Percentiles rank a stretch among this genome's conserved stretches.
Conservation (phyloP, 805 yeast species). For the Candida maesae region DNA sequence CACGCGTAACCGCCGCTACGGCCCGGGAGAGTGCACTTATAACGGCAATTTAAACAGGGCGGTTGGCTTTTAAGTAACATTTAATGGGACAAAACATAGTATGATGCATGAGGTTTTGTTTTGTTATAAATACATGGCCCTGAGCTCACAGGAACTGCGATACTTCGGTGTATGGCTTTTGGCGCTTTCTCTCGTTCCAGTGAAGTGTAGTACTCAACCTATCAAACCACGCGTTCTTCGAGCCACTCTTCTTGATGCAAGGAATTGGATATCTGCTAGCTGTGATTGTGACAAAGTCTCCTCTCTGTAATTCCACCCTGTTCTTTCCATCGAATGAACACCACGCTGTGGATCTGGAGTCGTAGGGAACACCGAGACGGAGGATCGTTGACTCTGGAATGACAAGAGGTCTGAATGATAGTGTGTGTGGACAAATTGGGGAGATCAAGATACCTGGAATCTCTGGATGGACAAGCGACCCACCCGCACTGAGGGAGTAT, state of each 20-base stretch:
- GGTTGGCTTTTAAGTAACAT: too few relatives aligned
- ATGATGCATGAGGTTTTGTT: not conserved
- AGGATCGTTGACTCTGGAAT: conserved; percentile 39
- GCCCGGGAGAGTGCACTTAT: too few relatives aligned
- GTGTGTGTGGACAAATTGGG: conserved; percentile 52
- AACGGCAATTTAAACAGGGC: too few relatives aligned
- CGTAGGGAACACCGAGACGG: conserved; percentile 32
- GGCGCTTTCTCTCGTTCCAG: conserved; percentile 34
- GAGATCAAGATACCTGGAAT: conserved; percentile 54
- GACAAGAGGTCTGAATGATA: conserved; percentile 49
- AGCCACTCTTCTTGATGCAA: conserved; percentile 23
- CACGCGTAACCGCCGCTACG: too few relatives aligned
- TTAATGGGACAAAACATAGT: not conserved
- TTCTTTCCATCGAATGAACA: conserved; percentile 35
- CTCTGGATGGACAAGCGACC: conserved; percentile 50
- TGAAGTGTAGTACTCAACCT: conserved; percentile 32
- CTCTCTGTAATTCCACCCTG: conserved; percentile 29
- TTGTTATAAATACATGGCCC: too few relatives aligned
- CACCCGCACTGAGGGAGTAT: conserved; percentile 51
- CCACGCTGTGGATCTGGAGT: conserved; percentile 33
- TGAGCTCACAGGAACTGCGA: too few relatives aligned
- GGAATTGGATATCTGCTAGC: conserved; percentile 33
- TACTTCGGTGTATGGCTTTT: conserved; percentile 27
- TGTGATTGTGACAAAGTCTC: conserved; percentile 33
- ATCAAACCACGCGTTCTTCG: conserved; percentile 31